Base-by-base conservation (phyloP, 805 yeast species). In the Candida quercuum region DNA sequence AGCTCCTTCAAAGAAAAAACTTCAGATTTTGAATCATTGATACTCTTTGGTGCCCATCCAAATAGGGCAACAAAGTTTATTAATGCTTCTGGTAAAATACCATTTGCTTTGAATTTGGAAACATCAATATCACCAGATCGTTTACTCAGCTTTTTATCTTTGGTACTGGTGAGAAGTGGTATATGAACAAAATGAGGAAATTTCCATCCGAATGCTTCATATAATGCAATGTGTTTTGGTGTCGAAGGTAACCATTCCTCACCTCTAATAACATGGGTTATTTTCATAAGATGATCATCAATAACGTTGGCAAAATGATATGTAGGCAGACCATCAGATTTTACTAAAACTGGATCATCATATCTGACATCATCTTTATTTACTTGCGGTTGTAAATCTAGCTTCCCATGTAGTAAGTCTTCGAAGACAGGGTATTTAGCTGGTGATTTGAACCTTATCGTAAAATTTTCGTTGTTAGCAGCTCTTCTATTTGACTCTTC, bases 201-300 rank as follows among this genome's bases (percentile, higher is more conserved):
- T 0, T 52, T 46, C 97, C 97, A 91, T 0, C 85, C 86, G 55
- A 91, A 81, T 0, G 96, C 95, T 14, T 71, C 50, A 56, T 93
- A 94, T 36, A 93, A 58, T 0, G 96, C 91, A 32, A 88, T 70
- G 53, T 93, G 99, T 51, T 89, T 91, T 2, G 97, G 96, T 0
- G 99, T 93, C 0, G 98, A 86, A 1, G 95, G 84, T 10, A 93
- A 64, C 99, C 99, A 93, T 59, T 93, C 99, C 54, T 93, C 99
- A 24, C 99, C 99, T 48, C 99, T 70, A 5, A 93, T 78, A 8
- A 93, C 99, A 60, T 93, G 97, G 0, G 96, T 85, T 31, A 93
- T 84, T 32, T 77, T 60, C 99, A 93, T 93, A 33, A 85, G 63
- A 57, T 89, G 94, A 56, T 93, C 99, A 56, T 93, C 99, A 3